phyloP scores from a whole-genome alignment of 495 filamentous ascomycete genomes.

The Neurospora pannonica region DNA sequence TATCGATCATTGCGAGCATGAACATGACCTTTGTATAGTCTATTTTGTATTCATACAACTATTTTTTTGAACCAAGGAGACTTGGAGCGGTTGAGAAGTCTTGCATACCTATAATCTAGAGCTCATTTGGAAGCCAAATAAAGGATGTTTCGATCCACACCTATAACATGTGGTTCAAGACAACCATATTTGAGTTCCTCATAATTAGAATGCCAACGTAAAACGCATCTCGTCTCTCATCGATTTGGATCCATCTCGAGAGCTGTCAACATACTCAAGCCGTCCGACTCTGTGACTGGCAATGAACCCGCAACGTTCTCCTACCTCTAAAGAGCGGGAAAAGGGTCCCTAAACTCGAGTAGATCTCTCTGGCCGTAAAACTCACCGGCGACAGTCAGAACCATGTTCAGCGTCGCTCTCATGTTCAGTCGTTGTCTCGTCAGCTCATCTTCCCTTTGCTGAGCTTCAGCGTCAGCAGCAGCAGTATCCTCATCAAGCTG shows the following conservation, averaged over 20 bases:
- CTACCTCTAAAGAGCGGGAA: slow-evolving; percentile 19
- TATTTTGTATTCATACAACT: not conserved
- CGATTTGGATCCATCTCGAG: not conserved
- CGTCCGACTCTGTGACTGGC: too few relatives aligned
- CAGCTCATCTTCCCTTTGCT: not conserved
- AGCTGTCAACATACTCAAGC: not conserved
- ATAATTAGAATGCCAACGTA: not conserved
- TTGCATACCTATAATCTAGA: not conserved
- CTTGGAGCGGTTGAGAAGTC: not conserved
- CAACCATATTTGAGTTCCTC: not conserved
- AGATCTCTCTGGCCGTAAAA: slow-evolving; percentile 87
- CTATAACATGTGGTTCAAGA: not conserved
- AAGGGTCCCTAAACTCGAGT: slow-evolving; percentile 56
- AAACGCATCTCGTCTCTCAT: not conserved
- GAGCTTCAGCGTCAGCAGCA: not conserved
- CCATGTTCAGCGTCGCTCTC: slow-evolving; percentile 71
- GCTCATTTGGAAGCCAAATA: not conserved
- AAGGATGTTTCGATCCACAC: not conserved
- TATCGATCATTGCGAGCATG: not conserved
- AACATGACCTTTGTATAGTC: not conserved
- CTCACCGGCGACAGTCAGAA: slow-evolving; percentile 81
- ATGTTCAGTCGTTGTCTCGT: slow-evolving; percentile 32
- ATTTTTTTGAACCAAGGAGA: not conserved
- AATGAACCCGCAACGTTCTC: not conserved
- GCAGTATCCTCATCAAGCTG: slow-evolving; percentile 23